Percentiles rank a stretch among this genome's conserved stretches.
These are phyloP conservation scores for Pseudoscleropodium purum DNA, from an alignment of 225 moss, liverwort and hornwort genomes.

Conservation along the genomic window DNA sequence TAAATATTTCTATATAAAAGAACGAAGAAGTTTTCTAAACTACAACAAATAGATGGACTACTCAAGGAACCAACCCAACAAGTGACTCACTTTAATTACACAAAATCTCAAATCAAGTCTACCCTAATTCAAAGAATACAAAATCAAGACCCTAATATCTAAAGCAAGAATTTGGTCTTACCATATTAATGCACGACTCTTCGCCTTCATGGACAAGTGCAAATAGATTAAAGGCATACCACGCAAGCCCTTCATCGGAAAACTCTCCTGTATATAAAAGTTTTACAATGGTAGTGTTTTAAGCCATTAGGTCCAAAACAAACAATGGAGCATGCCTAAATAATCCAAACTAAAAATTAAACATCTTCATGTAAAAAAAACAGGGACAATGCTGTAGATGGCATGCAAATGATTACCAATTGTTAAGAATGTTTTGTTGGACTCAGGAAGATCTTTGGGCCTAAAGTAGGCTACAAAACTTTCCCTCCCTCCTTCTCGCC, in stretches of 20 bases:
- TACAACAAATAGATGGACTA: too few relatives aligned
- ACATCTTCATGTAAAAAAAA: too few relatives aligned
- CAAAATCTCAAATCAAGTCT: background rate
- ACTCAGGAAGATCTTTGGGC: background rate
- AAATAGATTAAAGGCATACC: background rate
- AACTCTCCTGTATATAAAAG: background rate
- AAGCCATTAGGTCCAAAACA: background rate
- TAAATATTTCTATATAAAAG: too few relatives aligned
- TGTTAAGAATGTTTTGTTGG: background rate
- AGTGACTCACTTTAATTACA: too few relatives aligned
- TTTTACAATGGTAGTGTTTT: background rate
- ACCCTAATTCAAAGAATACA: rapidly evolving
- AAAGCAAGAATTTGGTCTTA: background rate
- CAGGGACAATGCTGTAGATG: background rate
- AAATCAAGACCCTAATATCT: background rate
- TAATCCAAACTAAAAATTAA: background rate
- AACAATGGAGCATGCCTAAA: background rate
- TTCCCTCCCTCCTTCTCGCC: background rate
- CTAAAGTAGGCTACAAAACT: background rate
- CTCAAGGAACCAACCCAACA: rapidly evolving
- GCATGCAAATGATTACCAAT: background rate
- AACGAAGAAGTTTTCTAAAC: too few relatives aligned
- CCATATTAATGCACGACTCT: background rate
- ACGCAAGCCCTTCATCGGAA: background rate
- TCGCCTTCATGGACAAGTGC: background rate